A percentile compares a stretch with the other conserved stretches of the same genome.
Conservation (phyloP, 2,329 filamentous ascomycete genomes). For the Seiridium cupressi region DNA sequence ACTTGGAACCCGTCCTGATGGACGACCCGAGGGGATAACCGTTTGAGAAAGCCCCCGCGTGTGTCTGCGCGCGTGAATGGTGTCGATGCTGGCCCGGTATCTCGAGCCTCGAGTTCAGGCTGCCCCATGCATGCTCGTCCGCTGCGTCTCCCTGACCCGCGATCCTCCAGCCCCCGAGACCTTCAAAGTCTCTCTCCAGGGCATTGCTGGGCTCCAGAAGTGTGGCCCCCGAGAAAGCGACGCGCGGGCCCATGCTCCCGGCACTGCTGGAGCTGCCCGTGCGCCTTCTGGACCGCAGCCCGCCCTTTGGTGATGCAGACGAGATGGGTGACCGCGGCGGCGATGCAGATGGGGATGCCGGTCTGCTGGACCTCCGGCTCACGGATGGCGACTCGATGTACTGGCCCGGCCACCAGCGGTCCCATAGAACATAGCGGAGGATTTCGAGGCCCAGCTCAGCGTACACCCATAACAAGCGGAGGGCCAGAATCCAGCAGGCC, state of each 20-base stretch:
- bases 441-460: slow-evolving; percentile 60
- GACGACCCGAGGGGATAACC: slow-evolving; percentile 15
- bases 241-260: background rate
- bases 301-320: slow-evolving; percentile 11
- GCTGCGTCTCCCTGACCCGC: slow-evolving; percentile 20
- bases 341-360: slow-evolving; percentile 12
- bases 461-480: slow-evolving; percentile 61
- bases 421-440: slow-evolving; percentile 52
- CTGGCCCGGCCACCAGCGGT: slow-evolving; percentile 30
- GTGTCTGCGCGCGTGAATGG: slow-evolving; percentile 27
- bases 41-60: slow-evolving; percentile 19
- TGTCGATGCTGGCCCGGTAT: slow-evolving; percentile 23
- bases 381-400: slow-evolving; percentile 21
- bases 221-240: slow-evolving; percentile 24
- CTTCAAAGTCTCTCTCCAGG: slow-evolving; percentile 56
- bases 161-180: slow-evolving; percentile 57
- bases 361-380: slow-evolving; percentile 8
- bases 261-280: slow-evolving; percentile 21
- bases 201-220: slow-evolving; percentile 44
- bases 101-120: slow-evolving; percentile 28
- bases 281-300: slow-evolving; percentile 17
- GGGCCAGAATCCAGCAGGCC: slow-evolving; percentile 59
- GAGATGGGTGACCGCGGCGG: slow-evolving; percentile 12
- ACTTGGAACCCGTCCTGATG: slow-evolving; percentile 15
- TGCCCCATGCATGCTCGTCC: slow-evolving; percentile 38